Percentiles rank a stretch among this genome's conserved stretches.
phyloP scores from a whole-genome alignment of 768 basidiomycete genomes.

The Pleurotus giganteus region DNA sequence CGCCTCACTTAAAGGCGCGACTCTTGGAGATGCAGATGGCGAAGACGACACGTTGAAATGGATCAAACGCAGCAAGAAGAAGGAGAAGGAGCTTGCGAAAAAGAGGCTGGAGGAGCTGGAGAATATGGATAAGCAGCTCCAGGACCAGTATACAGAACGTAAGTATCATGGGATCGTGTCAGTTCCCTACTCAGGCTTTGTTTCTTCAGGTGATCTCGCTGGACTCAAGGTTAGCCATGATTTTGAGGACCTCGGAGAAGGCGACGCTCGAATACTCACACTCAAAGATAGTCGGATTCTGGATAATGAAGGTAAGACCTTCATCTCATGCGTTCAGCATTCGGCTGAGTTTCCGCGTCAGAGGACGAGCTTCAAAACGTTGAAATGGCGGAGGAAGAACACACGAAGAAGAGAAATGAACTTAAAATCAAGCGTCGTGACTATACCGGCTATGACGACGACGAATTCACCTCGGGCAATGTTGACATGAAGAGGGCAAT shows the following conservation, averaged over 20 bases:
- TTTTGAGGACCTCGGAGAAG: constrained; percentile 88
- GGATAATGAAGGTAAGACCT: constrained; percentile 80
- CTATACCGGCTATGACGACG: constrained; percentile 96
- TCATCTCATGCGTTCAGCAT: background rate
- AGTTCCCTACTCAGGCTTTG: background rate
- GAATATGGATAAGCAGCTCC: constrained; percentile 74
- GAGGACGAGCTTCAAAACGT: constrained; percentile 98
- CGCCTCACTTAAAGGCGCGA: constrained; percentile 87
- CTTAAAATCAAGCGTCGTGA: constrained; percentile 85
- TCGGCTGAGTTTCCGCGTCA: constrained; percentile 25
- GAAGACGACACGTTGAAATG: constrained; percentile 84
- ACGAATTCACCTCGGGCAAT: constrained; percentile 78
- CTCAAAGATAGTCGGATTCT: constrained; percentile 95
- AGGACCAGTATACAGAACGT: constrained; percentile 88
- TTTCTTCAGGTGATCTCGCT: constrained; percentile 71
- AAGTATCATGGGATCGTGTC: constrained; percentile 24
- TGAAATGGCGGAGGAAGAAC: constrained; percentile 89
- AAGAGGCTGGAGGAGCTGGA: constrained; percentile 83
- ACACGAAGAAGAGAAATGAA: constrained; percentile 73
- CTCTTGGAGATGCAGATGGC: constrained; percentile 84
- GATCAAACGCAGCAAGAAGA: constrained; percentile 90
- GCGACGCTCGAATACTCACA: constrained; percentile 93
- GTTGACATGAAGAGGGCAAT: constrained; percentile 82
- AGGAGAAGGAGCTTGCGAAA: constrained; percentile 82
- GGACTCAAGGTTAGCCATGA: constrained; percentile 97